phyloP scores from a whole-genome alignment of 257 asterid genomes.

The Datura wrightii region DNA sequence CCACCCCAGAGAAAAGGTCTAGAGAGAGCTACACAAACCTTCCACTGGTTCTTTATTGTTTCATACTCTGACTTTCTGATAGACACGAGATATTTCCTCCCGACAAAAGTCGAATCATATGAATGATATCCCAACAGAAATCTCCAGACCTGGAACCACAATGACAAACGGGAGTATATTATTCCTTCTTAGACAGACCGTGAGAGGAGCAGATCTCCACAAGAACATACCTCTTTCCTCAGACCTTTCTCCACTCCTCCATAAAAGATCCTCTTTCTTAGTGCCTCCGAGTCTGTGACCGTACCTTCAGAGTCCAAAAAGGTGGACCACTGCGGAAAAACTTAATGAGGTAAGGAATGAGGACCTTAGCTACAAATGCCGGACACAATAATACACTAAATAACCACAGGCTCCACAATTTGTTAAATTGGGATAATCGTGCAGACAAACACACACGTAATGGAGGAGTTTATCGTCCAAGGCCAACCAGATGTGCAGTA shows the following conservation, averaged over 20 bases:
- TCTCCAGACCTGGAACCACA: slow-evolving; percentile 75
- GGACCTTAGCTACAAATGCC: background rate
- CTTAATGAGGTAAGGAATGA: slow-evolving; percentile 24
- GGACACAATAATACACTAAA: background rate
- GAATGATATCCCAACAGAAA: slow-evolving; percentile 79
- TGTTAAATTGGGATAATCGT: background rate
- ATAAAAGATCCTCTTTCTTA: slow-evolving; percentile 82
- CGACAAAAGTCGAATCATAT: slow-evolving; percentile 89
- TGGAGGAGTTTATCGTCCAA: background rate
- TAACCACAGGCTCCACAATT: slow-evolving; percentile 19
- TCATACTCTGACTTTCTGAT: slow-evolving; percentile 83
- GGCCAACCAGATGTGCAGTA: background rate
- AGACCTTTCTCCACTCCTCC: slow-evolving; percentile 84
- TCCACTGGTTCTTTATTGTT: slow-evolving; percentile 88
- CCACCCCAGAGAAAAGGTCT: background rate
- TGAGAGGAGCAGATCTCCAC: background rate
- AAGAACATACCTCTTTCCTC: slow-evolving; percentile 73
- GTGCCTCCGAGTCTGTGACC: slow-evolving; percentile 66
- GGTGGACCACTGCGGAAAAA: slow-evolving; percentile 72
- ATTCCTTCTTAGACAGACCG: slow-evolving; percentile 1
- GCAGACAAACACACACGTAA: background rate
- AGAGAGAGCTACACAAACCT: slow-evolving; percentile 58
- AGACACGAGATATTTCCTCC: slow-evolving; percentile 76
- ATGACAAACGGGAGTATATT: slow-evolving; percentile 22
- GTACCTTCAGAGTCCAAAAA: slow-evolving; percentile 95